Conservation (phyloP, 495 filamentous ascomycete genomes). For the Lentithecium fluviatile region DNA sequence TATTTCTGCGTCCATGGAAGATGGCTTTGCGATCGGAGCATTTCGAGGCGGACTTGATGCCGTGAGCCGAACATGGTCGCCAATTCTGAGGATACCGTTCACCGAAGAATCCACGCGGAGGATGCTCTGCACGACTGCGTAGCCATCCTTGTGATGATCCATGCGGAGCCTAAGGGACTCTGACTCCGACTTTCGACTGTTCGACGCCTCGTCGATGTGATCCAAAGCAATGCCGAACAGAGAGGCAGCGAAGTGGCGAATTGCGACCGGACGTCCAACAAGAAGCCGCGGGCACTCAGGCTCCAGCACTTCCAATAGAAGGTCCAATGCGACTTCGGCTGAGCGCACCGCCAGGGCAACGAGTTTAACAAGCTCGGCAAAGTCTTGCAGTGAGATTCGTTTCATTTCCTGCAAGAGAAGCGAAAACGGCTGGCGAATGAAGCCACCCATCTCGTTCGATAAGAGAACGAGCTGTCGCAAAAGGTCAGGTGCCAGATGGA, state of each 20-base stretch:
- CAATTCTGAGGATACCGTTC: slow-evolving; percentile 9
- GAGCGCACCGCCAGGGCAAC: slow-evolving; percentile 47
- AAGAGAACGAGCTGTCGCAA: slow-evolving; percentile 41
- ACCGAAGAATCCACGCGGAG: slow-evolving; percentile 48
- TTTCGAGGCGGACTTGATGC: slow-evolving; percentile 46
- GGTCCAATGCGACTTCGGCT: slow-evolving; percentile 46
- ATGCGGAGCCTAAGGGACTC: slow-evolving; percentile 40
- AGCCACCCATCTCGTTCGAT: slow-evolving; percentile 40
- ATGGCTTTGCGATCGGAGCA: slow-evolving; percentile 32
- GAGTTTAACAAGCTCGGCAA: slow-evolving; percentile 44
- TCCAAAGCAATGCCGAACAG: slow-evolving; percentile 51
- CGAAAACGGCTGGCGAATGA: slow-evolving; percentile 47
- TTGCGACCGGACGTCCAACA: slow-evolving; percentile 35
- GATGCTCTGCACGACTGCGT: slow-evolving; percentile 38
- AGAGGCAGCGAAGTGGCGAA: slow-evolving; percentile 43
- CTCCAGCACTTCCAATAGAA: slow-evolving; percentile 49
- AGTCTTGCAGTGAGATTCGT: slow-evolving; percentile 37
- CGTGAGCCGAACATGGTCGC: slow-evolving; percentile 48
- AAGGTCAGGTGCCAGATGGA: slow-evolving; percentile 27
- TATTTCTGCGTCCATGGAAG: slow-evolving; percentile 48
- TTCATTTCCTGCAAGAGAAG: slow-evolving; percentile 39
- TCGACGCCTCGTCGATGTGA: slow-evolving; percentile 49
- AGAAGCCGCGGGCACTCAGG: slow-evolving; percentile 44
- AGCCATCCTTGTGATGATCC: slow-evolving; percentile 23
- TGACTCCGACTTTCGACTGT: slow-evolving; percentile 37